Evolutionary conservation across 129 eudicot genomes (phyloP), one percentile per base, ranked within the genome.

Genomic region (Ambrosia artemisiifolia): DNA sequence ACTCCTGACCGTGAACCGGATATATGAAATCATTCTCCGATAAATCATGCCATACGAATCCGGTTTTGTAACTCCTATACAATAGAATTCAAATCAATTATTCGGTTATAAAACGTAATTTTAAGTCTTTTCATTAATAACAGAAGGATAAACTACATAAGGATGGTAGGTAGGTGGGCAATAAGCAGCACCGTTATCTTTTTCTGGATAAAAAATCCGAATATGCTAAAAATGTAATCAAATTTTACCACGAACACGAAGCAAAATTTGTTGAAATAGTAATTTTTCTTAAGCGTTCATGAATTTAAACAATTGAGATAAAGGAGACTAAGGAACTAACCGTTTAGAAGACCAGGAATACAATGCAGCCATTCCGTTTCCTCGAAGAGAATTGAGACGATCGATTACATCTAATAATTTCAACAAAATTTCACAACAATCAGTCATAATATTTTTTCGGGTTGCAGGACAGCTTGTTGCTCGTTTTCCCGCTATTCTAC

Each of bases 1-100:
- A 93, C 71, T 93, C 98, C 3, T 84, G 81, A 12, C 96, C 98
- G 57, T 85, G 95, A 0, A 89, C 88, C 14, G 98, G 98, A 53
- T 87, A 85, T 9, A 93, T 89, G 53, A 85, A 87, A 84, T 93
- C 98, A 49, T 85, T 72, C 70, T 93, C 96, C 3, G 83, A 60
- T 46, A 93, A 82, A 77, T 93, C 98, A 49, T 93, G 95, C 98
- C 98, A 93, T 2, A 93, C 98, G 69, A 80, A 93, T 76, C 98
- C 98, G 24, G 75, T 93, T 65, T 81, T 93, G 36, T 93, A 93
- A 81, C 96, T 85, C 95, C 98, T 93, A 71, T 14, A 57, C 7
- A 42, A 63, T 36, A 38, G 30, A 19, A 78, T 51, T 51, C 32
- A 11, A 78, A 75, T 65, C 11, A 65, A n/a, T n/a, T n/a, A n/a